Evolutionary conservation across 176 grass and related monocot genomes (phyloP).

Genomic region (Rhynchospora pubera): DNA sequence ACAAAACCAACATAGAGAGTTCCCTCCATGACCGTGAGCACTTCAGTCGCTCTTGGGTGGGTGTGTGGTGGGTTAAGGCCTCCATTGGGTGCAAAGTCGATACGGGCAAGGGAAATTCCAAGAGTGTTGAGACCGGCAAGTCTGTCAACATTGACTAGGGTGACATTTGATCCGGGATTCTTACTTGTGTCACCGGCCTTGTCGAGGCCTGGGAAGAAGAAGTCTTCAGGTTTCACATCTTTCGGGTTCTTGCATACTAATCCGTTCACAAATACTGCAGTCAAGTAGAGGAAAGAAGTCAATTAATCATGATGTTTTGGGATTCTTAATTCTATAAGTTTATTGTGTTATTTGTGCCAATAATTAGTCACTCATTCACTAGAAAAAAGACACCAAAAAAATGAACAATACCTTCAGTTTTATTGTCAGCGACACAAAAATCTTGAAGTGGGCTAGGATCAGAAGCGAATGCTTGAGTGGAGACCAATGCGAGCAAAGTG

Average conservation of each 20-base stretch:
- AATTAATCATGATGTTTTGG: too few relatives aligned
- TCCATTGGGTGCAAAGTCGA: not conserved
- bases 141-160: not conserved
- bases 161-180: not conserved
- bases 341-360: too few relatives aligned
- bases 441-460: slow-evolving; percentile 48
- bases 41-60: not conserved
- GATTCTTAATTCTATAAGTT: too few relatives aligned
- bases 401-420: too few relatives aligned
- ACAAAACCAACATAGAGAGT: not conserved
- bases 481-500: not conserved
- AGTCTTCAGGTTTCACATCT: not conserved
- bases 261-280: not conserved
- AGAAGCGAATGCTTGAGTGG: slow-evolving; percentile 28
- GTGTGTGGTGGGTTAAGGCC: not conserved
- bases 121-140: not conserved
- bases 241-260: not conserved
- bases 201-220: not conserved
- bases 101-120: not conserved
- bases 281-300: too few relatives aligned
- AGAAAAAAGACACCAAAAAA: too few relatives aligned
- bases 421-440: slow-evolving; percentile 13
- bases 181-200: not conserved
- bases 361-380: too few relatives aligned
- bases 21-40: not conserved